Percentiles rank a stretch among this genome's conserved stretches.
Evolutionary conservation across 257 asterid species (phyloP).

Genomic region (Solanum medicagineum): DNA sequence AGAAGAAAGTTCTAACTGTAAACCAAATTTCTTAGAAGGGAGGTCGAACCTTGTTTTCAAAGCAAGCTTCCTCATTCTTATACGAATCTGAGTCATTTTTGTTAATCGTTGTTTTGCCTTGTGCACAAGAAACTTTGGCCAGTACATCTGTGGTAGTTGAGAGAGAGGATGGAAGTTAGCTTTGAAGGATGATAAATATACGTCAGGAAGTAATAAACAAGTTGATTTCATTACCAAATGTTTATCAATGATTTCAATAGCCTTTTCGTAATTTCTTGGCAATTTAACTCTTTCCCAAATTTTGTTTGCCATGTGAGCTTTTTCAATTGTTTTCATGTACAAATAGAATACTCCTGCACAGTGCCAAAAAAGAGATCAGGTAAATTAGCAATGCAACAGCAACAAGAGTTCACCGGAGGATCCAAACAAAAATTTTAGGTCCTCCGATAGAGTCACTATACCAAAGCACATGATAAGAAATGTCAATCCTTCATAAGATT

Average conservation of each 20-base stretch:
- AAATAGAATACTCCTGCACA: slow-evolving; percentile 76
- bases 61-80: slow-evolving; percentile 97
- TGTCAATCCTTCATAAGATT: not conserved
- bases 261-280: slow-evolving; percentile 82
- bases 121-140: slow-evolving; percentile 92
- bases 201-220: not conserved
- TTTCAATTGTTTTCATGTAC: slow-evolving; percentile 95
- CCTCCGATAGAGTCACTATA: not conserved
- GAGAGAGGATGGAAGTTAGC: not conserved
- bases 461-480: not conserved
- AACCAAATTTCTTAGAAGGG: not conserved
- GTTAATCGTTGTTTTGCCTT: slow-evolving; percentile 87
- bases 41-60: slow-evolving; percentile 63
- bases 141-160: slow-evolving; percentile 40
- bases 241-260: slow-evolving; percentile 87
- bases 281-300: slow-evolving; percentile 94
- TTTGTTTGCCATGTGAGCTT: slow-evolving; percentile 91
- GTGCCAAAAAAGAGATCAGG: not conserved
- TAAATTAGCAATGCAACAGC: not conserved
- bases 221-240: slow-evolving; percentile 51
- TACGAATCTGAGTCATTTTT: slow-evolving; percentile 96
- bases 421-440: not conserved
- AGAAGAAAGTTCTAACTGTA: not conserved
- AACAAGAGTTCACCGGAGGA: not conserved
- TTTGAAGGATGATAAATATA: not conserved